Evolutionary conservation across 345 rosid genomes (phyloP), one percentile per base, ranked within the genome.

Genomic region (Geranium brycei): DNA sequence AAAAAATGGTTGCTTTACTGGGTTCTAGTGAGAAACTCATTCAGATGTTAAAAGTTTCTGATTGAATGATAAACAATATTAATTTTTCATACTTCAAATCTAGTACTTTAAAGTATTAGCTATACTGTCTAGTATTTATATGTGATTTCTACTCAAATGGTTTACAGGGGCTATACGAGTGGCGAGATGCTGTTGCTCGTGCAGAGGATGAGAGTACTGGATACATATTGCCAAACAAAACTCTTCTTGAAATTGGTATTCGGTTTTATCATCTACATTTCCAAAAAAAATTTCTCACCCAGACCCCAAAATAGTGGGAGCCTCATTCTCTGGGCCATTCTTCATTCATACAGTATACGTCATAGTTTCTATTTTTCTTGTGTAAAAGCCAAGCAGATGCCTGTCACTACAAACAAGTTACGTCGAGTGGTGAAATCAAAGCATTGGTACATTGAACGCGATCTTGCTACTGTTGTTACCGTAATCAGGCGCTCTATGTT

Each of bases 131-230:
- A 63, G 30, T 51, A 18, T 66, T 57, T 64, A 15, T 31, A 51
- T 40, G 60, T 11, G 10, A 58, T 19, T 35, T 51, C 41, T 0
- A 16, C 41, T 60, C 67, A 66, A 51, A 65, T 71, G 69, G 67
- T 59, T 78, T 77, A 68, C 71, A 92, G 98, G 95, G 88, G 18
- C 93, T 92, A 57, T 85, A 59, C 70, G 80, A 83, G 73, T 92
- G 97, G 97, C 85, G 95, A 67, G 96, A 92, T 78, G 74, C 4
- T 61, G 66, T 87, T 78, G 97, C 95, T 61, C 93, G 97, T 56
- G 70, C 75, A 60, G 87, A 87, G 66, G 98, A 92, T 69, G 98
- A 92, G 75, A 87, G 98, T 78, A 89, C 97, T 5, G 95, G 98
- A 40, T 92, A 76, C 73, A 76, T 91, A 63, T 73, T 92, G 72